These are phyloP conservation scores for Avena sativa DNA, from an alignment of 176 grass and related monocot species.

Conservation along the genomic window DNA sequence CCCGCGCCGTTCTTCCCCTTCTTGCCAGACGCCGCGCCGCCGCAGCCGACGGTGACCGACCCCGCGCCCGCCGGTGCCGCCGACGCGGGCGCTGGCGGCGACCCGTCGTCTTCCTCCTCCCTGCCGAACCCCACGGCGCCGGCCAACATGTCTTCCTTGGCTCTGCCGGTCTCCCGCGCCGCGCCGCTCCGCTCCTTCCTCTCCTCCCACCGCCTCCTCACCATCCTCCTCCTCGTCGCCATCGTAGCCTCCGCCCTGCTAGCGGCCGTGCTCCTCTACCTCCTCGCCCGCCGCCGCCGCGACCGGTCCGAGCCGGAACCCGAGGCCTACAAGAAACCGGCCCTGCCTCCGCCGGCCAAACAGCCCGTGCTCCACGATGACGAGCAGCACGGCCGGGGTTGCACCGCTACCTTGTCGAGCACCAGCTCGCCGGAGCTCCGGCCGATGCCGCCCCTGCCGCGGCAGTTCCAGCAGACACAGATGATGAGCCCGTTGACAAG, in stretches of 20 bases:
- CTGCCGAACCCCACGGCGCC: constrained; percentile 52
- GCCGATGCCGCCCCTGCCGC: constrained; percentile 73
- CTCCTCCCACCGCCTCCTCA: constrained; percentile 50
- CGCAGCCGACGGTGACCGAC: background rate
- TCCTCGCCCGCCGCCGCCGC: constrained; percentile 40
- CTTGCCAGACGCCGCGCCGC: constrained; percentile 48
- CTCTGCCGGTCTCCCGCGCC: constrained; percentile 37
- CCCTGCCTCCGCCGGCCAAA: constrained; percentile 37
- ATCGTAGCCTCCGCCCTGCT: constrained; percentile 32
- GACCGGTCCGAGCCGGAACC: constrained; percentile 40
- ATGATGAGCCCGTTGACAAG: constrained; percentile 44
- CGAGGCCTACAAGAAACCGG: constrained; percentile 39
- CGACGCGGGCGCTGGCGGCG: background rate
- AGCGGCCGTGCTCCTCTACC: constrained; percentile 25
- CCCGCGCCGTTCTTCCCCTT: constrained; percentile 55
- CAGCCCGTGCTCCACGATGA: constrained; percentile 47
- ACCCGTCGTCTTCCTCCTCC: constrained; percentile 30
- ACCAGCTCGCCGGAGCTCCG: constrained; percentile 84
- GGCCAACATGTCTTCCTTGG: constrained; percentile 54
- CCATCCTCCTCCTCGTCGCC: constrained; percentile 40
- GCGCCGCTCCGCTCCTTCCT: constrained; percentile 51
- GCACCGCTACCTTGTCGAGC: constrained; percentile 55
- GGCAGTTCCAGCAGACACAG: constrained; percentile 53
- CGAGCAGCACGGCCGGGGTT: constrained; percentile 45
- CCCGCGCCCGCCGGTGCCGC: background rate